phyloP scores from a whole-genome alignment of 1,284 basidiomycete genomes.

The Marasmius tenuissimus region DNA sequence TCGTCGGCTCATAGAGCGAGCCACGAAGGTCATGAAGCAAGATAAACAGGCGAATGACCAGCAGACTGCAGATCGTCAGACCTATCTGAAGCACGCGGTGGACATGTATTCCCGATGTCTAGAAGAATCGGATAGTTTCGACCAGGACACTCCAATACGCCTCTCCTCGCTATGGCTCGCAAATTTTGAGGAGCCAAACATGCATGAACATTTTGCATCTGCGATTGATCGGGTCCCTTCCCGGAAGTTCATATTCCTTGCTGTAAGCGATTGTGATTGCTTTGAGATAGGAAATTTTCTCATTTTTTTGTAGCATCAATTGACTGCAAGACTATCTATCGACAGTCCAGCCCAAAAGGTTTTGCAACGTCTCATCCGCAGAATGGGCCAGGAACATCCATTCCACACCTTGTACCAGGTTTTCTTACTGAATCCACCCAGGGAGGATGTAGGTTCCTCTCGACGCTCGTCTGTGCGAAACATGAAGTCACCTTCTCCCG shows the following conservation, averaged over 20 bases:
- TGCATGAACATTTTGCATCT: constrained; percentile 34
- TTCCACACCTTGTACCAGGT: constrained; percentile 94
- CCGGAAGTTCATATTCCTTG: constrained; percentile 86
- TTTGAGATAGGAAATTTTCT: not conserved
- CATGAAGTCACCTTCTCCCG: constrained; percentile 20
- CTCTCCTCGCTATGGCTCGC: constrained; percentile 92
- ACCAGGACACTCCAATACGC: constrained; percentile 78
- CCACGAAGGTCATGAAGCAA: constrained; percentile 43
- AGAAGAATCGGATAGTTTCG: constrained; percentile 65
- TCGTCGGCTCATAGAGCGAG: constrained; percentile 28
- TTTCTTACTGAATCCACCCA: constrained; percentile 64
- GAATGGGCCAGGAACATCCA: constrained; percentile 89
- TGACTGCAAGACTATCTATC: constrained; percentile 79
- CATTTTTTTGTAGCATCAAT: constrained; percentile 61
- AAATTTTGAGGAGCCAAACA: constrained; percentile 65
- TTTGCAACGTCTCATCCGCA: constrained; percentile 66
- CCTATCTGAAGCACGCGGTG: constrained; percentile 76
- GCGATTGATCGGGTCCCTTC: constrained; percentile 75
- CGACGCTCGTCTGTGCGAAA: constrained; percentile 6
- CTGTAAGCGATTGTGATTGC: constrained; percentile 47
- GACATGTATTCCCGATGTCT: constrained; percentile 84
- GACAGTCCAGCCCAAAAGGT: constrained; percentile 56
- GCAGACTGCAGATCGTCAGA: constrained; percentile 56
- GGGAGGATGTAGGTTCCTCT: constrained; percentile 5
- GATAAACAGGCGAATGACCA: constrained; percentile 63